phyloP scores from a whole-genome alignment of 768 basidiomycete species.

The Lactarius indigo region DNA sequence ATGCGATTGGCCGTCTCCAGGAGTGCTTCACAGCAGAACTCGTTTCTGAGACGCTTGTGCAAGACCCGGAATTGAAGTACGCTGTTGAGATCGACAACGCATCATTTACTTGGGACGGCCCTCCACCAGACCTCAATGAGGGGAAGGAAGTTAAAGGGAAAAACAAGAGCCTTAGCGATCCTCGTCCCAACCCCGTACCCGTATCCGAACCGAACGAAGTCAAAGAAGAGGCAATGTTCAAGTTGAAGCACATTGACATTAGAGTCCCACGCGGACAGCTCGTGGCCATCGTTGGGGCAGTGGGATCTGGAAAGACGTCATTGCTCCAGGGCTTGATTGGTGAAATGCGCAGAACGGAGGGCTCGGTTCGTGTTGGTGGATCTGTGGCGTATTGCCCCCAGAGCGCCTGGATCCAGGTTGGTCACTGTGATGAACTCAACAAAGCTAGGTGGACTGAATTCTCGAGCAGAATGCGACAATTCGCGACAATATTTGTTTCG shows the following conservation, averaged over 20 bases:
- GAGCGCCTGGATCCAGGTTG: slow-evolving; percentile 84
- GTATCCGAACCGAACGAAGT: slow-evolving; percentile 30
- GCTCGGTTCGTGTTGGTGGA: slow-evolving; percentile 69
- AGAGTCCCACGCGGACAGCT: slow-evolving; percentile 72
- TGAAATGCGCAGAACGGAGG: slow-evolving; percentile 74
- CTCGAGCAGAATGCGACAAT: slow-evolving; percentile 67
- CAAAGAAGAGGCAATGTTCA: slow-evolving; percentile 48
- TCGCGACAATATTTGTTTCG: slow-evolving; percentile 87
- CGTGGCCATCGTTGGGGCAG: slow-evolving; percentile 77
- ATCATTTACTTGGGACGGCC: slow-evolving; percentile 85
- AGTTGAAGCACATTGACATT: slow-evolving; percentile 60
- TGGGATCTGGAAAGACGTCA: slow-evolving; percentile 69
- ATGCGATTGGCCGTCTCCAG: slow-evolving; percentile 72
- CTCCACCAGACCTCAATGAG: slow-evolving; percentile 49
- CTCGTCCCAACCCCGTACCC: slow-evolving; percentile 11
- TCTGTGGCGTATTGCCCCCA: slow-evolving; percentile 85
- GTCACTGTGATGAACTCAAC: slow-evolving; percentile 6
- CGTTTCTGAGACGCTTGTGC: slow-evolving; percentile 51
- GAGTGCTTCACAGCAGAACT: slow-evolving; percentile 84
- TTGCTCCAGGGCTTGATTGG: slow-evolving; percentile 73
- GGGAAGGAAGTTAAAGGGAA: slow-evolving; percentile 28
- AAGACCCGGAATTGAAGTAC: slow-evolving; percentile 50
- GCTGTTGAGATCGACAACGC: slow-evolving; percentile 69
- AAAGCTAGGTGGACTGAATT: background rate
- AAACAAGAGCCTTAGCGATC: slow-evolving; percentile 11